Evolutionary conservation across 129 eudicot genomes (phyloP).

Genomic region (Flaveria robusta): DNA sequence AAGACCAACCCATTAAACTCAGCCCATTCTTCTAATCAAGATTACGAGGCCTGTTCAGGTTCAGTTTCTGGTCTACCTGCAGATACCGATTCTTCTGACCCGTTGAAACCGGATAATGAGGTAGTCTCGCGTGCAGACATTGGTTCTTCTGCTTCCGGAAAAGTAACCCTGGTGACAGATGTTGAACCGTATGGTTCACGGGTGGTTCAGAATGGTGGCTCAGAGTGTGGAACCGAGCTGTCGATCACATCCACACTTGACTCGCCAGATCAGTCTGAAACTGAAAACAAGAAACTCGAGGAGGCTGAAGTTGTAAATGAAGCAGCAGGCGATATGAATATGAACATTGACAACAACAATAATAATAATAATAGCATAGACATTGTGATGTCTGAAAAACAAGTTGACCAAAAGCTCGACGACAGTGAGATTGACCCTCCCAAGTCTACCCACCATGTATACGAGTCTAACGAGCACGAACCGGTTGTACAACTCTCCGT

Average conservation of each 20-base stretch:
- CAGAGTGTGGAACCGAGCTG: slow-evolving; percentile 91
- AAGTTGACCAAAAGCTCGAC: slow-evolving; percentile 36
- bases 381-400: slow-evolving; percentile 33
- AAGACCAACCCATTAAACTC: slow-evolving; percentile 42
- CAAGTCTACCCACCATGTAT: neutral
- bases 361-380: slow-evolving; percentile 10
- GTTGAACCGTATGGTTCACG: slow-evolving; percentile 26
- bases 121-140: slow-evolving; percentile 34
- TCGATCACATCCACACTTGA: slow-evolving; percentile 85
- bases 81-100: slow-evolving; percentile 18
- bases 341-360: slow-evolving; percentile 8
- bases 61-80: slow-evolving; percentile 1
- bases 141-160: slow-evolving; percentile 31
- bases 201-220: slow-evolving; percentile 47
- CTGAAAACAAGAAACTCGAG: slow-evolving; percentile 41
- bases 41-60: slow-evolving; percentile 21
- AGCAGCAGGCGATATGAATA: slow-evolving; percentile 14
- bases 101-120: slow-evolving; percentile 25
- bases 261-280: slow-evolving; percentile 65
- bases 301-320: slow-evolving; percentile 42
- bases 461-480: slow-evolving; percentile 33
- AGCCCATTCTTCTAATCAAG: slow-evolving; percentile 36
- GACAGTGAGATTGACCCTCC: neutral
- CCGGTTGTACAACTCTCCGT: slow-evolving; percentile 14
- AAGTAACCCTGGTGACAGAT: slow-evolving; percentile 29